Base-by-base conservation (phyloP, 257 asterid genomes). In the Cynanchum wilfordii region DNA sequence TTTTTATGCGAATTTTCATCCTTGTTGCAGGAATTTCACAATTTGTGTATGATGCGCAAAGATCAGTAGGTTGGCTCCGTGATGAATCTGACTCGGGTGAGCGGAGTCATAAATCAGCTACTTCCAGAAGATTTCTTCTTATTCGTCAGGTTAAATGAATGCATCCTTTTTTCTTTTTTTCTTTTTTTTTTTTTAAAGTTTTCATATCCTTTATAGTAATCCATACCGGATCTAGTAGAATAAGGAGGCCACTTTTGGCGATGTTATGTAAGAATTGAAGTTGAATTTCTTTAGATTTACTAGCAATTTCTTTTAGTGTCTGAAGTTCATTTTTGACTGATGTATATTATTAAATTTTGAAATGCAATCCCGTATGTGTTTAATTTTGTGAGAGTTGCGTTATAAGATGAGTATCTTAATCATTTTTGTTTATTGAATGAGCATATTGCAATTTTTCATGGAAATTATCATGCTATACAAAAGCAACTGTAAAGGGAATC, bases 1-100 rank as follows among this genome's bases (percentile, higher is more conserved):
- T 38, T 58, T 22, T 33, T 24, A 33, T 25, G 9, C 11, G 75
- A 58, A 27, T 29, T 42, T 22, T 65, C 7, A 17, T 40, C 16
- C n/a, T 49, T 22, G 55, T 20, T 66, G 71, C 80, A 91, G 97
- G 97, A 51, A 86, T 91, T 83, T 88, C 96, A 7, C 85, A 91
- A 84, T 85, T 89, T 47, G 89, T 91, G 68, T 85, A 84, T 42
- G 87, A 87, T 52, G 96, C 97, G 24, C 95, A 87, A 86, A 86
- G 84, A 78, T 82, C 95, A 11, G 87, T 91, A 69, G 95, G 96
- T 42, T 91, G 97, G 97, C 69, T 75, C 75, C 89, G 78, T 38
- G 89, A 86, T 33, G 90, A 86, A 84, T 84, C 90, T 7, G 90
- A 84, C 78, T 79, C 91, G 30, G 89, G 90, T 63, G 30, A 66